Percentiles rank a stretch among this genome's conserved stretches.
phyloP scores from a whole-genome alignment of 1,284 basidiomycete species.

The Rhodotorula sp. region DNA sequence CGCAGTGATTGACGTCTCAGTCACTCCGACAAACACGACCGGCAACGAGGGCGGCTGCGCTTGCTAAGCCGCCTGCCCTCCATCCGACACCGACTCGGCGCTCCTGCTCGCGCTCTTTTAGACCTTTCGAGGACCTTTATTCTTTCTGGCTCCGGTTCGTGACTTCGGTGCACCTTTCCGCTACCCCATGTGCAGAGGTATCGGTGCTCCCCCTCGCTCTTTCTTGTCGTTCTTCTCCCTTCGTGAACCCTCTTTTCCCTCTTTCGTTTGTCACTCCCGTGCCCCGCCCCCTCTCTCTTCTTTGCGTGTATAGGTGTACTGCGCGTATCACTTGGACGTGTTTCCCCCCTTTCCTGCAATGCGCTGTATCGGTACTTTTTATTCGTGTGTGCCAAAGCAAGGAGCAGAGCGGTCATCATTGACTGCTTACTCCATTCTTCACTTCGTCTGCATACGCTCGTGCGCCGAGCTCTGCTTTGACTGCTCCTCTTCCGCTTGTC shows the following conservation, averaged over 20 bases:
- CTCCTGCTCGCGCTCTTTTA: background rate
- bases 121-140: background rate
- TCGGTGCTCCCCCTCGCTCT: background rate
- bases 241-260: background rate
- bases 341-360: no score
- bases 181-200: background rate
- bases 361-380: no score
- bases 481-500: no score
- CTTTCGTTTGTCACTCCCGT: background rate
- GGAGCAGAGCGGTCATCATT: no score
- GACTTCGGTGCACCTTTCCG: background rate
- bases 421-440: no score
- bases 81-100: no score
- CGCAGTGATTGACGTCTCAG: conserved; percentile 46
- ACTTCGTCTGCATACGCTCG: no score
- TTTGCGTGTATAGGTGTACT: background rate
- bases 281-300: background rate
- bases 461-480: no score
- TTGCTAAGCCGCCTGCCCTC: conserved; percentile 34
- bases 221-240: background rate
- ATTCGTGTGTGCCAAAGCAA: no score
- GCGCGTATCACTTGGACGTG: background rate
- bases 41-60: conserved; percentile 43
- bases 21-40: conserved; percentile 43
- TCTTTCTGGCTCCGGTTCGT: no score